phyloP scores from a whole-genome alignment of 148 eudicot genomes.

The Diospyros kaki region DNA sequence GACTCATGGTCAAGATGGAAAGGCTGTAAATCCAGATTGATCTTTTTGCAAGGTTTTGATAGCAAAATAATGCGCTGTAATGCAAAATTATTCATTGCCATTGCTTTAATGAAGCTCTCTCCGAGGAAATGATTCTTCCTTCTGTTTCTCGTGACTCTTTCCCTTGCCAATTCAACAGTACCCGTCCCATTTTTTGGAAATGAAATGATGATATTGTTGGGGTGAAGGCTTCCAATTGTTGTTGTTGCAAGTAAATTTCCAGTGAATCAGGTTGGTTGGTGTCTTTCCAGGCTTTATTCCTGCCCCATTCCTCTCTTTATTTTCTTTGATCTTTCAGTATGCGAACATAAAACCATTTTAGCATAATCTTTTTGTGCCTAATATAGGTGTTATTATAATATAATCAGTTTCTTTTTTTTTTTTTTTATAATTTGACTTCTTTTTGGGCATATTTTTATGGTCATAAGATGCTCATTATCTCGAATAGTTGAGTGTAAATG shows the following conservation, averaged over 20 bases:
- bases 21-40: slow-evolving; percentile 42
- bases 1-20: slow-evolving; percentile 25
- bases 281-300: too few species aligned
- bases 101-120: slow-evolving; percentile 2
- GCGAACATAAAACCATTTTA: too few species aligned
- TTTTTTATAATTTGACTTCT: not conserved
- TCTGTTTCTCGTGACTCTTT: not conserved
- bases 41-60: slow-evolving; percentile 1
- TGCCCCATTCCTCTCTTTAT: too few species aligned
- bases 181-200: slow-evolving; percentile 7
- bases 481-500: not conserved
- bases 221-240: too few species aligned
- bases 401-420: not conserved
- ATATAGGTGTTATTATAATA: too few species aligned
- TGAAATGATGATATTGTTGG: not conserved
- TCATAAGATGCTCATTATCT: slow-evolving; percentile 11
- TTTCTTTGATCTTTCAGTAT: too few species aligned
- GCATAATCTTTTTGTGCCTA: too few species aligned
- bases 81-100: slow-evolving; percentile 3
- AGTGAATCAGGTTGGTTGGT: too few species aligned
- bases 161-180: not conserved
- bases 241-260: too few species aligned
- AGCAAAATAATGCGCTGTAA: slow-evolving; percentile 18
- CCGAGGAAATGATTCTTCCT: not conserved
- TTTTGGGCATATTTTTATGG: not conserved